Base-by-base conservation (phyloP, 176 grass and related monocot species). In the Thinopyrum elongatum region DNA sequence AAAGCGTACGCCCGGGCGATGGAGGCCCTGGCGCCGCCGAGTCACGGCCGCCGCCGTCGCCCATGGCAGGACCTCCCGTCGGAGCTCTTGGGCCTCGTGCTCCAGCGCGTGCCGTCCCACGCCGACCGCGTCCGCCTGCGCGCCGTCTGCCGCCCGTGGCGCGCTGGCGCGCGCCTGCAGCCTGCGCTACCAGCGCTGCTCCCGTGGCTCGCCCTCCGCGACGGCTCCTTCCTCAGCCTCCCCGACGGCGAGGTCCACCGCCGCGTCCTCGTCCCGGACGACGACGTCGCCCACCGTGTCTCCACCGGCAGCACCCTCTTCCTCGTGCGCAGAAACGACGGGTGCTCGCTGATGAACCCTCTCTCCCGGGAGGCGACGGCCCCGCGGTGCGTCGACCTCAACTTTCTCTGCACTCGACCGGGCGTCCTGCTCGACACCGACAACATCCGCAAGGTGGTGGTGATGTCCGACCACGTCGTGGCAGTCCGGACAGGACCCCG, bases 61-160 rank as follows among this genome's bases (percentile, higher is more conserved):
- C 64, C 64, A 65, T 86, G 84, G 84, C 25, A 30, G 61, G 65
- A 86, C 17, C 49, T 86, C 34, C 64, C 49, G 19, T 11, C 16
- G 17, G 84, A 70, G 49, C 46, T 86, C 3, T 23, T 79, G 11
- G 65, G 64, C 65, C 25, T 42, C 6, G 25, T 86, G 6, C 84
- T 79, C 75, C 64, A 3, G 7, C 7, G 34, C 49, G 23, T 86
- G 0, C 84, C 33, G 7, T 70, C 75, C 64, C 75, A 59, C 75
- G 17, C 47, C 23, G 75, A 70, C 49, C 75, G 84, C 64, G 64
- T 86, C 34, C 75, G 33, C 25, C 34, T 79, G 44, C n/a, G 84
- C 23, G 64, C 84, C 0, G 34, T 70, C 17, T 78, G 83, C 83
- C 64, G 31, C 10, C 6, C 63, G 15, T 69, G 83, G 74, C 62